These are phyloP conservation scores for Hordeum pubiflorum DNA, from an alignment of 202 grass and related monocot genomes.

Conservation along the genomic window DNA sequence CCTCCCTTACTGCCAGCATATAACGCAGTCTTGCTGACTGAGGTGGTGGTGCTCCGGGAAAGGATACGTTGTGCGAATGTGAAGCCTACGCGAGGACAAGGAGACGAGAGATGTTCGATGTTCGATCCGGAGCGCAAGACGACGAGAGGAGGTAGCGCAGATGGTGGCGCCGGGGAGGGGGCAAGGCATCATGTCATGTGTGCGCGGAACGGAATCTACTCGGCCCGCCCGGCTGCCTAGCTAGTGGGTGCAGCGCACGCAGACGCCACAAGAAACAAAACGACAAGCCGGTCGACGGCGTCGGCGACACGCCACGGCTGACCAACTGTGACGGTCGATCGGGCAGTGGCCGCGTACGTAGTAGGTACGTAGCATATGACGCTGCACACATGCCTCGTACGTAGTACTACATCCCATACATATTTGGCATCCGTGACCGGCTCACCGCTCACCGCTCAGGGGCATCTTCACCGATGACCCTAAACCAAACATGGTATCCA, in stretches of 20 bases:
- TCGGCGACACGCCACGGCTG: neutral
- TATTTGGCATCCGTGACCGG: too few relatives aligned
- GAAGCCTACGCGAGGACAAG: slow-evolving; percentile 31
- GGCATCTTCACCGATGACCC: too few relatives aligned
- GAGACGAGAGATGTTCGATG: neutral
- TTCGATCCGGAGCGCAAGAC: neutral
- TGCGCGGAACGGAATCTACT: slow-evolving; percentile 37
- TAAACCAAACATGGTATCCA: too few relatives aligned
- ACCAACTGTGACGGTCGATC: slow-evolving; percentile 13
- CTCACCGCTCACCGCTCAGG: too few relatives aligned
- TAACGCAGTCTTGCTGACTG: neutral
- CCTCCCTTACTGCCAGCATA: neutral
- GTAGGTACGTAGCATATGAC: too few relatives aligned
- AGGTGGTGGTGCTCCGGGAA: neutral
- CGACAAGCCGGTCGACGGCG: neutral
- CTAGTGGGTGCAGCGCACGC: neutral
- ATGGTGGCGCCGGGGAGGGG: slow-evolving; percentile 12
- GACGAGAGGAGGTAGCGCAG: slow-evolving; percentile 5
- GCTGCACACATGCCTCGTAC: neutral
- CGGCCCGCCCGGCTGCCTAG: too few relatives aligned
- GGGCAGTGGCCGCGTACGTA: neutral
- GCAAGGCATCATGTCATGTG: slow-evolving; percentile 27
- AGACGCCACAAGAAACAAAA: slow-evolving; percentile 24
- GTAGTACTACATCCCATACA: too few relatives aligned
- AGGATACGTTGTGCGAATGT: neutral